Conservation (phyloP, 1,284 basidiomycete genomes). For the Cryptococcus floricola region DNA sequence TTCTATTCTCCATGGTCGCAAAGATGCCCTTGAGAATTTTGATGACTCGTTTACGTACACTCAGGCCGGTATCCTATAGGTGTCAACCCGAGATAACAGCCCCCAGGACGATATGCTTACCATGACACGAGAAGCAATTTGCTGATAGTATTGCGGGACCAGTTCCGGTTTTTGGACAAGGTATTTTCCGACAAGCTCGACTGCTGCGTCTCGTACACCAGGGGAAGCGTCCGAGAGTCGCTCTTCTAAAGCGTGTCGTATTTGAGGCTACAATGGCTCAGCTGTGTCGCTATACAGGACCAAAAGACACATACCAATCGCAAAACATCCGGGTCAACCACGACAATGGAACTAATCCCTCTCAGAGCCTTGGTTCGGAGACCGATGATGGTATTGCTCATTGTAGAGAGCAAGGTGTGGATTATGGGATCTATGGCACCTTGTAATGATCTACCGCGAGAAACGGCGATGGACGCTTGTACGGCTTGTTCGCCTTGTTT, state of each 20-base stretch:
- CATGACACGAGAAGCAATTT: slow-evolving; percentile 80
- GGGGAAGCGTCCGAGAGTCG: slow-evolving; percentile 86
- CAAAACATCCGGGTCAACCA: slow-evolving; percentile 77
- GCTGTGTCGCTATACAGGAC: background rate
- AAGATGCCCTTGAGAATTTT: slow-evolving; percentile 86
- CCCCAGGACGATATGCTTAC: slow-evolving; percentile 52
- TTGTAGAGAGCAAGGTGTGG: slow-evolving; percentile 65
- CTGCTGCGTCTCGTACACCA: slow-evolving; percentile 89
- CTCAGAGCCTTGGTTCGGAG: slow-evolving; percentile 86
- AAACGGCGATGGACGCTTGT: slow-evolving; percentile 62
- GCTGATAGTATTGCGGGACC: slow-evolving; percentile 76
- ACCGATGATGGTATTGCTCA: slow-evolving; percentile 76
- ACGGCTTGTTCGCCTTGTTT: slow-evolving; percentile 25
- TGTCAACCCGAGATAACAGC: background rate
- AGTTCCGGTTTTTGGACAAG: slow-evolving; percentile 81
- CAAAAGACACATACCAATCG: slow-evolving; percentile 56
- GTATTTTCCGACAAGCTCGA: slow-evolving; percentile 93
- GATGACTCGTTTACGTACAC: slow-evolving; percentile 90
- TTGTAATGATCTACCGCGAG: slow-evolving; percentile 65
- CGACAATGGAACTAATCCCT: slow-evolving; percentile 77
- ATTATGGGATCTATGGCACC: slow-evolving; percentile 76
- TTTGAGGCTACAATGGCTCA: slow-evolving; percentile 56
- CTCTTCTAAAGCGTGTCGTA: slow-evolving; percentile 76
- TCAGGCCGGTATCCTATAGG: slow-evolving; percentile 78
- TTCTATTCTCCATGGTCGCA: slow-evolving; percentile 56